Evolutionary conservation across 1,284 basidiomycete species (phyloP).

Genomic region (Austroboletus rostrupii): DNA sequence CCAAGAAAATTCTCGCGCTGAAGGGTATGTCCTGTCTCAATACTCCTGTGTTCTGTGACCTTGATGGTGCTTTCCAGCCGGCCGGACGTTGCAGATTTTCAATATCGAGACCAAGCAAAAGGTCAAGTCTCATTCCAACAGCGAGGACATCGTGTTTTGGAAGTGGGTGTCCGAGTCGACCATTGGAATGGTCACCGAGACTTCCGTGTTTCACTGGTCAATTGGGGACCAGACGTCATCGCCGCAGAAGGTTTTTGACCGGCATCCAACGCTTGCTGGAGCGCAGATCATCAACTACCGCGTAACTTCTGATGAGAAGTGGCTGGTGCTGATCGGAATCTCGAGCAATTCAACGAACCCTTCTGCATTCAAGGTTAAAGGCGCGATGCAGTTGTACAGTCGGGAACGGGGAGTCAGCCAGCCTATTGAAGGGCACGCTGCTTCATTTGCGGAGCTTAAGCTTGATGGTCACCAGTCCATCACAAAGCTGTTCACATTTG

Average conservation of each 20-base stretch:
- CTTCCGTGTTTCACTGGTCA: constrained; percentile 93
- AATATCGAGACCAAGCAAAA: constrained; percentile 97
- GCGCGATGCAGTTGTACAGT: constrained; percentile 93
- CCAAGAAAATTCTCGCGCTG: constrained; percentile 94
- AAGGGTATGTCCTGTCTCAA: constrained; percentile 59
- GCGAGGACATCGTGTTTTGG: constrained; percentile 97
- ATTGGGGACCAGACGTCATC: constrained; percentile 69
- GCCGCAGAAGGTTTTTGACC: constrained; percentile 93
- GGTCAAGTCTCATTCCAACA: constrained; percentile 93
- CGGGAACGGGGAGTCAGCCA: constrained; percentile 92
- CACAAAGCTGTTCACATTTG: constrained; percentile 95
- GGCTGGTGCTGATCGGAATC: constrained; percentile 96
- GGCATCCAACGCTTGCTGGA: constrained; percentile 90
- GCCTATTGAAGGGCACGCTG: constrained; percentile 98
- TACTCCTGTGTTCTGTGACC: background rate
- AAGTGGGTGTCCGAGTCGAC: constrained; percentile 94
- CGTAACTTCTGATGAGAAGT: constrained; percentile 89
- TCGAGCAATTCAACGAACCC: constrained; percentile 91
- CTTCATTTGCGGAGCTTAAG: constrained; percentile 92
- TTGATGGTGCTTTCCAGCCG: constrained; percentile 50
- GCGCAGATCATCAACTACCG: constrained; percentile 99
- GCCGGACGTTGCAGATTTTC: constrained; percentile 94
- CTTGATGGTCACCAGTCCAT: constrained; percentile 79
- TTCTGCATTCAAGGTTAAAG: constrained; percentile 96
- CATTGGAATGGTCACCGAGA: constrained; percentile 94